phyloP scores from a whole-genome alignment of 192 early-diverging fungal genomes.

The Dissophora globulifera region DNA sequence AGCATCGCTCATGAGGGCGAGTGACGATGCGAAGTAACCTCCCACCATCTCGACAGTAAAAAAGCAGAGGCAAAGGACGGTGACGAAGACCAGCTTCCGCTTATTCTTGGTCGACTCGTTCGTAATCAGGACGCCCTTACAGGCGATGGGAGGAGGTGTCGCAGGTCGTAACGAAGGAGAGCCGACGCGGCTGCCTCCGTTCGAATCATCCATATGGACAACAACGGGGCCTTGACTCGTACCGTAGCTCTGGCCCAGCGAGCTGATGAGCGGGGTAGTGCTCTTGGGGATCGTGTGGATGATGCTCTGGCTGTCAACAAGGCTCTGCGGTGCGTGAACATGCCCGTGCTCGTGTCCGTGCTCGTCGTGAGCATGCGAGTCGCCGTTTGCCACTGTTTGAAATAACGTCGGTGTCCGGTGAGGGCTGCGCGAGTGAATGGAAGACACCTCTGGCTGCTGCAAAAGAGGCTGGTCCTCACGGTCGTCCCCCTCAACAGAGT shows the following conservation, averaged over 20 bases:
- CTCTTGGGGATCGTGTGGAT: constrained; percentile 27
- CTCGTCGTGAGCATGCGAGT: constrained; percentile 7
- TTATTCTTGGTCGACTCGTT: constrained; percentile 52
- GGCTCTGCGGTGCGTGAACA: constrained; percentile 30
- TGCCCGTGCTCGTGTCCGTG: constrained; percentile 16
- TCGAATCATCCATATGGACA: constrained; percentile 3
- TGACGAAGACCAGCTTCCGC: constrained; percentile 53
- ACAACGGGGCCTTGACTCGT: neutral
- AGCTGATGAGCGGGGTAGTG: constrained; percentile 26
- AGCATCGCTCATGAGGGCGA: constrained; percentile 79
- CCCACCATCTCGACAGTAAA: constrained; percentile 73
- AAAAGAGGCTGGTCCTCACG: constrained; percentile 10
- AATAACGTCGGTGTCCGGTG: constrained; percentile 17
- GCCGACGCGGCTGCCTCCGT: constrained; percentile 5
- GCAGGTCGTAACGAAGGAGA: constrained; percentile 14
- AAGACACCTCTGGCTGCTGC: neutral
- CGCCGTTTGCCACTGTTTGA: neutral
- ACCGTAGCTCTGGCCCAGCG: constrained; percentile 27
- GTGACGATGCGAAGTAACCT: constrained; percentile 68
- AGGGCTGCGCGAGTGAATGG: constrained; percentile 15
- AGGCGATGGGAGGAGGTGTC: constrained; percentile 41
- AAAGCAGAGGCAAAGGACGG: constrained; percentile 56
- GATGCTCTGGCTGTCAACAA: constrained; percentile 34
- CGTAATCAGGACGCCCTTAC: constrained; percentile 49
- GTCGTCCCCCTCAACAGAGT: neutral